Base-by-base conservation (phyloP, 139 green algal species). In the Yamagishiella unicocca region DNA sequence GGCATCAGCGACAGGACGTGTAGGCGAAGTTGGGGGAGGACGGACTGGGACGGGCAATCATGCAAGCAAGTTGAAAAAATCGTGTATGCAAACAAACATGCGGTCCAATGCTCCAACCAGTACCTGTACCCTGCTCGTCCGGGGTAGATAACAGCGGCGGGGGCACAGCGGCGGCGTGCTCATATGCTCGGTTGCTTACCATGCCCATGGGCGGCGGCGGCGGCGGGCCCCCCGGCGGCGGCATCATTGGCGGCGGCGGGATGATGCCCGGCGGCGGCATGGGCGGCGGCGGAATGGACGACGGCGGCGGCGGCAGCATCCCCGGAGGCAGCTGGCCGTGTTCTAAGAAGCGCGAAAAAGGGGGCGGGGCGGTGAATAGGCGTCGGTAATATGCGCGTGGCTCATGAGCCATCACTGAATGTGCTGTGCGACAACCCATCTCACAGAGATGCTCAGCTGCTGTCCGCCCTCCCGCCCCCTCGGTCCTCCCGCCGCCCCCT, bases 251-350 rank as follows among this genome's bases (percentile, higher is more conserved):
- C 46, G n/a, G 74, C 76, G 76, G 53, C 35, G 53, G 45, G 3
- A 33, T n/a, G 38, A 72, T 55, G 19, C 77, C 77, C 25, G 61
- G 64, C 5, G 62, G 62, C 62, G 45, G 62, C 80, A 66, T 70
- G 22, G 75, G 75, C 53, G 75, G 75, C 75, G 75, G 75, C 35
- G 53, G 75, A 35, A 83, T 71, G 75, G n/a, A 33, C n/a, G n/a
- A 33, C 35, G 75, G 53, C 53, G 75, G 74, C 31, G 75, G 53
- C 35, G 75, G 53, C 33, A 83, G 5, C 75, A 53, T 53, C 27
- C 75, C 75, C n/a, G 46, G 72, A 2, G 72, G 72, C 29, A 24
- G 4, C 46, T n/a, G 73, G 21, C 70, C 70, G 40, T 78, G 70
- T 7, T 78, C 70, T 78, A 37, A 70, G 19, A 2, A 45, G 29